Base-by-base conservation (phyloP, 306 rosid species). In the Dryas octopetala region DNA sequence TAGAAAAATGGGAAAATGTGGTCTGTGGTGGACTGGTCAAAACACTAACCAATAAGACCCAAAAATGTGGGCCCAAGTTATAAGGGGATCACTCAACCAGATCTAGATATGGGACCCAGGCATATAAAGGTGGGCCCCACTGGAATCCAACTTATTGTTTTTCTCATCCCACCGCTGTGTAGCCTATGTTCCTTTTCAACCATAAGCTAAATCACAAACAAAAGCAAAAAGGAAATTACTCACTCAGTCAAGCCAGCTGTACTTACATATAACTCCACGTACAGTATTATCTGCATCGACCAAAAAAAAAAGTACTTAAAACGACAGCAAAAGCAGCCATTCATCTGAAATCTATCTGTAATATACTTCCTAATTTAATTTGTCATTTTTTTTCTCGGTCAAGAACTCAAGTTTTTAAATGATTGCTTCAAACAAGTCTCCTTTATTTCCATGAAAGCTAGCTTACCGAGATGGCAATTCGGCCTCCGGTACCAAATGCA, bases 211-310 rank as follows among this genome's bases (percentile, higher is more conserved):
- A 70, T 28, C 55, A 6, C 43, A 38, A 54, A 57, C 11, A 10
- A 66, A 63, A 59, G 23, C 23, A 66, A 65, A 65, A 77, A 64
- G 66, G 70, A 75, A 80, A 67, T 48, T 23, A 70, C 75, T 55
- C 44, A 28, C 47, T 45, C 73, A 70, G 70, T 9, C 60, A 69
- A 83, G 76, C 55, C 4, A 78, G 62, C 12, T 61, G 82, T 70
- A 92, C 99, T 96, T 89, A 96, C 99, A 86, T 92, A 96, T 83
- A 96, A 84, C 69, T 96, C 99, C 86, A 83, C 92, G 79, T 96
- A 96, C 53, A 96, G 70, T 62, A 96, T 32, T 71, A 96, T 88
- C 99, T 96, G 98, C 88, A 86, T 51, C 77, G 83, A 88, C 80
- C 83, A 75, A 70, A 75, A 73, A 79, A n/a, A 53, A 62, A 16